phyloP scores from a whole-genome alignment of 768 basidiomycete species.

The Collybia sp. region DNA sequence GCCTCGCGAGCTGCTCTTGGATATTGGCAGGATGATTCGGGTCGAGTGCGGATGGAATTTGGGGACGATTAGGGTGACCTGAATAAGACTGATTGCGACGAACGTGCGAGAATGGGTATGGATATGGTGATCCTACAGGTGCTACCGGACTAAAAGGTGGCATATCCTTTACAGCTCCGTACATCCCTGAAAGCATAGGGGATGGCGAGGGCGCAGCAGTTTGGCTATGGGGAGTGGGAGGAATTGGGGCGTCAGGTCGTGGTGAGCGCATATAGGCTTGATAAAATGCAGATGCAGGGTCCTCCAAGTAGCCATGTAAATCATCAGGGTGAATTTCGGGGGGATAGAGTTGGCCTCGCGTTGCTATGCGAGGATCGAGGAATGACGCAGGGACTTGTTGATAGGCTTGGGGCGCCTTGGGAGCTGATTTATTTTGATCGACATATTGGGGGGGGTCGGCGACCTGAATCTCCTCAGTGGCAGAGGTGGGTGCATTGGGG shows the following conservation, averaged over 20 bases:
- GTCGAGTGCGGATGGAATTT: conserved; percentile 30
- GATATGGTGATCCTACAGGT: conserved; percentile 72
- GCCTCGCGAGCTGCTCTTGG: conserved; percentile 66
- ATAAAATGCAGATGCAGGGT: conserved; percentile 54
- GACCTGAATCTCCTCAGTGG: background rate
- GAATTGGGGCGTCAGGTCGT: conserved; percentile 72
- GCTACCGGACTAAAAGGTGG: conserved; percentile 48
- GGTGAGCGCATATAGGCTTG: conserved; percentile 53
- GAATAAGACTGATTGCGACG: conserved; percentile 44
- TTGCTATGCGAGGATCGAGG: conserved; percentile 7
- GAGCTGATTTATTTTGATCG: conserved; percentile 16
- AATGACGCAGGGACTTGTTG: conserved; percentile 17
- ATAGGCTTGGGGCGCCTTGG: conserved; percentile 7
- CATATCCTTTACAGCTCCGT: conserved; percentile 32
- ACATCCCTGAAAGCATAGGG: conserved; percentile 48
- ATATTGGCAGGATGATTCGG: conserved; percentile 43
- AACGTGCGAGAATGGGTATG: conserved; percentile 73
- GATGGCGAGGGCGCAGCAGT: conserved; percentile 73
- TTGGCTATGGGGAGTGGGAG: conserved; percentile 74
- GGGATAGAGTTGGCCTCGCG: conserved; percentile 26
- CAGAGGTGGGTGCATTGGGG: conserved; percentile 19
- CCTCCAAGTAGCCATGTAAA: conserved; percentile 52
- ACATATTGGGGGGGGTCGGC: conserved; percentile 22
- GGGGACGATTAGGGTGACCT: conserved; percentile 25
- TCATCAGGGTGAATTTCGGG: conserved; percentile 51